Percentiles rank a stretch among this genome's conserved stretches.
phyloP scores from a whole-genome alignment of 441 rosid species.

The Gossypium gossypioides region DNA sequence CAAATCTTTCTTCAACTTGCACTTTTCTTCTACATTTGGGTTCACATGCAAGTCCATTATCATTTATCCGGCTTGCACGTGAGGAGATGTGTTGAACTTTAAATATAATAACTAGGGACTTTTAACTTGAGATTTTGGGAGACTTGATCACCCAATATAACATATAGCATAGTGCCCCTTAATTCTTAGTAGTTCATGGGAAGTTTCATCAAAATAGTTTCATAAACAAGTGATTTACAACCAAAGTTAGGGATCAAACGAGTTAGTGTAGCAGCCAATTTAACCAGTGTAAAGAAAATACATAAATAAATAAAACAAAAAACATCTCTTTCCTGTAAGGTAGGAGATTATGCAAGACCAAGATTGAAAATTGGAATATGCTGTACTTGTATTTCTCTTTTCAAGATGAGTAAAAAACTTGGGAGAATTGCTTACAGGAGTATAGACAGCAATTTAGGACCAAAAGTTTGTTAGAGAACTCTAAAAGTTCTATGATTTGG shows the following conservation, averaged over 20 bases:
- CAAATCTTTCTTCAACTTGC: not conserved
- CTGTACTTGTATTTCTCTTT: not conserved
- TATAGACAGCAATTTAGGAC: no score
- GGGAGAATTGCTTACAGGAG: not conserved
- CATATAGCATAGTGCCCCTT: not conserved
- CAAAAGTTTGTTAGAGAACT: no score
- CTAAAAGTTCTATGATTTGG: no score
- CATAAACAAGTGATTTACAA: not conserved
- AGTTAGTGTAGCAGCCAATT: not conserved
- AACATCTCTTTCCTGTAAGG: not conserved
- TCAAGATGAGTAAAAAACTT: not conserved
- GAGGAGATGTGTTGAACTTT: no score
- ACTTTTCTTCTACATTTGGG: not conserved
- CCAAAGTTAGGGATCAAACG: not conserved
- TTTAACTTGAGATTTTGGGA: no score
- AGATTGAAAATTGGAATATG: not conserved
- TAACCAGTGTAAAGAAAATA: not conserved
- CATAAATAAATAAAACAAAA: not conserved
- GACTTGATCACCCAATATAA: no score
- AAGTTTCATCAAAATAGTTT: not conserved
- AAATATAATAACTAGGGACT: no score
- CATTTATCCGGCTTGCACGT: no score
- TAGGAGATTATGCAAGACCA: not conserved
- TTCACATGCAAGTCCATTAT: no score
- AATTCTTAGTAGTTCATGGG: not conserved